Percentiles rank a stretch among this genome's conserved stretches.
Conservation (phyloP, 2,329 filamentous ascomycete genomes). For the Pestalotiopsis sp. region DNA sequence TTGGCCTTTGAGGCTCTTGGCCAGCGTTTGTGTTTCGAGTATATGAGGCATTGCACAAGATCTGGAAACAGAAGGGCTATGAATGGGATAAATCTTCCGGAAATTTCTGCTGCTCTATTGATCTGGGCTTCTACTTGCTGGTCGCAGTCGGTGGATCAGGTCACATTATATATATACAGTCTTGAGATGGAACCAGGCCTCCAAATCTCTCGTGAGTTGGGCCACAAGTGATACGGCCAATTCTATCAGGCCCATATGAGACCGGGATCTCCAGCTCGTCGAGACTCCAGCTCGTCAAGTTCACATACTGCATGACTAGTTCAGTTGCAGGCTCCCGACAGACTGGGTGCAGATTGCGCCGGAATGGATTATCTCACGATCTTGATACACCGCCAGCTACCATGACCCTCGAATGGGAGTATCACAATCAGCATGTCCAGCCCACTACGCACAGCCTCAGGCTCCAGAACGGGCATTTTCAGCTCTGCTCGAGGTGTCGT, state of each 20-base stretch:
- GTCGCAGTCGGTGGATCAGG: neutral
- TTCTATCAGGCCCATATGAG: neutral
- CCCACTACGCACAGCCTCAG: neutral
- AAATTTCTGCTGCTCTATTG: neutral
- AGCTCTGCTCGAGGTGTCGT: neutral
- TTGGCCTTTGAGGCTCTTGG: constrained; percentile 19
- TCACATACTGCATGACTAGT: neutral
- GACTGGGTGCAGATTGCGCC: neutral
- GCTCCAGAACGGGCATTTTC: neutral
- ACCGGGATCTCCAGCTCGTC: neutral
- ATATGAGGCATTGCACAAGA: constrained; percentile 16
- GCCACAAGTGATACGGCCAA: neutral
- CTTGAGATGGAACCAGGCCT: neutral
- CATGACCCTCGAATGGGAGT: neutral
- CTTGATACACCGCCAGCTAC: neutral
- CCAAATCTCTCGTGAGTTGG: neutral
- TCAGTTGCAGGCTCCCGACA: neutral
- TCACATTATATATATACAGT: neutral
- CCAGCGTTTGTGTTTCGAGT: constrained; percentile 23
- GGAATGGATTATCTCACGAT: neutral
- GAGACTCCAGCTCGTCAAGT: neutral
- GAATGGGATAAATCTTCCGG: neutral
- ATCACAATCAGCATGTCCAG: neutral
- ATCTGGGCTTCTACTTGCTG: neutral
- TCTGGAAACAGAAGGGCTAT: neutral